Base-by-base conservation (phyloP, 768 basidiomycete genomes). In the Mycena crocata region DNA sequence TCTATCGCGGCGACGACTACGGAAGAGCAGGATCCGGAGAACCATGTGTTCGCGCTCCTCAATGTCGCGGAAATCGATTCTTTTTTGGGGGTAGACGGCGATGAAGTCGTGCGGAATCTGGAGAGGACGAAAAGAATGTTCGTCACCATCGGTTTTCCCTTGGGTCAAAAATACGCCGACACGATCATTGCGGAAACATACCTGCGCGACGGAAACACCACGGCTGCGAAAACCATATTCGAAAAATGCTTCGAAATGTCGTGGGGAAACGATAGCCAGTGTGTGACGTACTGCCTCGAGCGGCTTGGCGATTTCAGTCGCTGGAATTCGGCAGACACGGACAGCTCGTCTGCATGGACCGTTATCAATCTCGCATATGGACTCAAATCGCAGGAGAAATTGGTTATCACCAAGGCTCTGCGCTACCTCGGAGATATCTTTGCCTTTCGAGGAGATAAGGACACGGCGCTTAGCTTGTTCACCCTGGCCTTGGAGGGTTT, bases 301-400 rank as follows among this genome's bases (percentile, higher is more conserved):
- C 23, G 55, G 24, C 40, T 57, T 28, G 37, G 24, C 10, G 40
- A 57, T 40, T 8, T 31, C 21, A 30, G n/a, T 31, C 23, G 17
- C 23, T n/a, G 19, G 26, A 13, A 28, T 57, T n/a, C n/a, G 26
- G 6, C 15, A 19, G 55, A 42, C 23, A 30, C 28, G 39, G 1
- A 3, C 37, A 19, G 12, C 26, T 30, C 55, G 15, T 5, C 23
- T 6, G 23, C 13, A 10, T 35, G 24, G 39, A 1, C n/a, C 15
- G n/a, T 2, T 21, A 19, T 57, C 13, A 21, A 34, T 30, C 32
- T 57, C 15, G 55, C 24, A 37, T 44, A 10, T 19, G 37, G 24
- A 6, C 21, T 42, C 14, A 40, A 57, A 30, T 28, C 19, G 26
- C 40, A 57, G 31, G 62, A 64, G 39, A 57, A 57, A 21, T 21